Conservation (phyloP, 2,329 filamentous ascomycete species). For the Cordyceps farinosa region DNA sequence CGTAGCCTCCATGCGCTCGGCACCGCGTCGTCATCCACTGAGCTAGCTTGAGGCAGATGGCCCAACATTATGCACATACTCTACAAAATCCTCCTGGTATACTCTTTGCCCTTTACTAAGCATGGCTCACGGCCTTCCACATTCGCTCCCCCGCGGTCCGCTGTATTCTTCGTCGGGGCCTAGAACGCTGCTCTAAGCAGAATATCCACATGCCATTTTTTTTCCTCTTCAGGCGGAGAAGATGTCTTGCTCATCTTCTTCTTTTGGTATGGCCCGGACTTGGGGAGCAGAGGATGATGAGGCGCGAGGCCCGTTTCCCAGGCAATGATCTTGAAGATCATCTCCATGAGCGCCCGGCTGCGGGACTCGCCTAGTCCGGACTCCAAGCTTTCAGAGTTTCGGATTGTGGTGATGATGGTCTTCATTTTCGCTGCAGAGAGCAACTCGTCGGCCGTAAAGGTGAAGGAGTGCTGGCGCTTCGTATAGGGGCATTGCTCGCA, state of each 20-base stretch:
- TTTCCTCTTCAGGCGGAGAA: too few relatives aligned
- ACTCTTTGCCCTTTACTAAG: too few relatives aligned
- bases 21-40: neutral
- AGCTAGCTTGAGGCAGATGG: too few relatives aligned
- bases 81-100: too few relatives aligned
- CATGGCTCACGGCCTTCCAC: too few relatives aligned
- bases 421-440: neutral
- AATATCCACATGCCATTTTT: too few relatives aligned
- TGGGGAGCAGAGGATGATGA: neutral
- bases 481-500: neutral
- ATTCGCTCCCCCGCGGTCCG: too few relatives aligned
- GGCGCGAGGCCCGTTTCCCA: neutral
- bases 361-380: neutral
- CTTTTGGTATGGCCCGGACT: neutral
- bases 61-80: too few relatives aligned
- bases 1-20: neutral
- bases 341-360: neutral
- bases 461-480: neutral
- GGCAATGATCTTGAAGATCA: neutral
- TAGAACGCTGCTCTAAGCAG: too few relatives aligned
- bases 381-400: neutral
- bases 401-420: neutral
- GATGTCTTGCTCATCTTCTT: too few relatives aligned
- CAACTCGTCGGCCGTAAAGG: accelerated
- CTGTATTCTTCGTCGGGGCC: too few relatives aligned